Evolutionary conservation across 305 asterid genomes (phyloP).

Genomic region (Coffea humblotiana): DNA sequence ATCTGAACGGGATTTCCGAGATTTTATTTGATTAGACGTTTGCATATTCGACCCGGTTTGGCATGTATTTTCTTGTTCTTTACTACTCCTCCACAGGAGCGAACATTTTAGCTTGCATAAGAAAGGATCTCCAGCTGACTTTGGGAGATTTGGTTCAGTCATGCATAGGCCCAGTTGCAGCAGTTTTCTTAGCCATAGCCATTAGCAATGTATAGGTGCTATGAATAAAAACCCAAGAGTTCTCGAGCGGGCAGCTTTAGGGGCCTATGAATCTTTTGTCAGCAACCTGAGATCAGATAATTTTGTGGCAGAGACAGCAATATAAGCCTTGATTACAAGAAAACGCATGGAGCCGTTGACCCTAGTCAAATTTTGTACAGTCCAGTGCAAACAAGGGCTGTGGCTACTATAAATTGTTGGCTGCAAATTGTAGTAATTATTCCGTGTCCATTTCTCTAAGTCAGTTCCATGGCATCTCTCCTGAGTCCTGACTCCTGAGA

Average conservation of each 20-base stretch:
- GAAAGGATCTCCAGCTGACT: constrained; percentile 40
- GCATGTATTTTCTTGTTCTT: not conserved
- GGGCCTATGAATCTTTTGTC: constrained; percentile 7
- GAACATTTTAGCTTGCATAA: constrained; percentile 13
- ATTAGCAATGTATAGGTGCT: constrained; percentile 5
- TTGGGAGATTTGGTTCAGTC: constrained; percentile 32
- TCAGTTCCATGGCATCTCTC: not conserved
- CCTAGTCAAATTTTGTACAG: not conserved
- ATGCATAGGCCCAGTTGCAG: constrained; percentile 18
- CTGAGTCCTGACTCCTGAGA: no score
- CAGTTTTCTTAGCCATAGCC: constrained; percentile 6
- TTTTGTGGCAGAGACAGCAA: not conserved
- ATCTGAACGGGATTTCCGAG: constrained; percentile 34
- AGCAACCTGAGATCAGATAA: not conserved
- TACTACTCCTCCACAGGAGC: not conserved
- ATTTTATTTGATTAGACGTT: constrained; percentile 36
- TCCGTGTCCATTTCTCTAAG: not conserved
- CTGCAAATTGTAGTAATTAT: not conserved
- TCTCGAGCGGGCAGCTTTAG: not conserved
- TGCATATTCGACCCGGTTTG: not conserved
- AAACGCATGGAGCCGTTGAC: not conserved
- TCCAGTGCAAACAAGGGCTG: not conserved
- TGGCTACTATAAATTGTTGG: not conserved
- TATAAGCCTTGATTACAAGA: not conserved
- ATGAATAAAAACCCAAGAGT: not conserved